Base-by-base conservation (phyloP, 305 asterid genomes). In the Withania somnifera region DNA sequence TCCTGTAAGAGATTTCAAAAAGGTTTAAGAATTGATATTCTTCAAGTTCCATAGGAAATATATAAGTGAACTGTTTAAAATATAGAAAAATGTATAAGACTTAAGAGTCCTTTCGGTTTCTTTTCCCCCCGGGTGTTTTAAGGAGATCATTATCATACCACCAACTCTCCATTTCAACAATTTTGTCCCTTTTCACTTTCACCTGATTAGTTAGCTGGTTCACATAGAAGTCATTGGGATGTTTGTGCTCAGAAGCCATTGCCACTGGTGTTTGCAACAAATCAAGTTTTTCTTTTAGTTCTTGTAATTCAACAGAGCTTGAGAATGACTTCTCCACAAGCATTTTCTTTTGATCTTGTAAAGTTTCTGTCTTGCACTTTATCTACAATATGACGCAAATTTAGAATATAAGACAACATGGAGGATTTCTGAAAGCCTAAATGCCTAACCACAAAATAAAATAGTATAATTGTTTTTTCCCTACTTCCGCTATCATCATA, bases 181-280 rank as follows among this genome's bases (percentile, higher is more conserved):
- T 85, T 87, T 79, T 84, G 7, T 80, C 78, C 82, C 79, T 87
- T 85, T 89, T 90, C 38, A 85, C 85, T 86, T 91, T 91, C 81
- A 91, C 80, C 82, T 88, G 91, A 47, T 85, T 84, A 52, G 75
- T 82, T 64, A 94, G 91, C 83, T 86, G 88, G 78, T 89, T 86
- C 84, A 88, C 84, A 89, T 87, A 61, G 79, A 85, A 87, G 84
- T 83, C 89, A 81, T 84, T 52, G 40, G 87, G 54, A 61, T 84
- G 88, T 22, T 82, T 82, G 69, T 81, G 85, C 86, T 89, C 86
- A 67, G 84, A 78, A 81, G 86, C 85, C 89, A 90, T 90, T 81
- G 84, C 84, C 19, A 30, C 84, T 54, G 92, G 90, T 81, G 86
- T 88, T 82, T 86, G 90, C 80, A 91, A 84, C 86, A 90, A 77